Evolutionary conservation across 139 green algal genomes (phyloP).

Genomic region (Picochlorum sp.): DNA sequence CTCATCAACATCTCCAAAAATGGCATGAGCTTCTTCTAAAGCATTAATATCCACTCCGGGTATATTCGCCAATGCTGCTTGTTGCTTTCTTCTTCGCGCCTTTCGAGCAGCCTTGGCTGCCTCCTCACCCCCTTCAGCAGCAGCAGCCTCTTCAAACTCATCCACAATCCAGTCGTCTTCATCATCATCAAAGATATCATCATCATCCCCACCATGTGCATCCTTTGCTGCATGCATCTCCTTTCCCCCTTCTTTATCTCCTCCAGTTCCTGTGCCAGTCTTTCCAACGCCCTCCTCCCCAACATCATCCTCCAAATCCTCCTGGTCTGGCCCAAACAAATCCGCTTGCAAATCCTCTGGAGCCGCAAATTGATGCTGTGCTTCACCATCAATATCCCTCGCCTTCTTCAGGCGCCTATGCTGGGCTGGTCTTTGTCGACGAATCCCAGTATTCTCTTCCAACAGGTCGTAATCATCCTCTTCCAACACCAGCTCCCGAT

Average conservation of each 20-base stretch:
- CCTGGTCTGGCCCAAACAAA: constrained; percentile 61
- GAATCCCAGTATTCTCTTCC: constrained; percentile 60
- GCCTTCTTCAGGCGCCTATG: constrained; percentile 58
- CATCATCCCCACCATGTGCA: neutral
- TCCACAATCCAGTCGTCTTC: constrained; percentile 84
- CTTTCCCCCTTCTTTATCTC: constrained; percentile 1
- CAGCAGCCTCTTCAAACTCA: constrained; percentile 43
- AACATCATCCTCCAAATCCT: constrained; percentile 10
- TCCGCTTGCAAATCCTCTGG: constrained; percentile 50
- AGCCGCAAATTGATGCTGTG: constrained; percentile 14
- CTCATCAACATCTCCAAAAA: constrained; percentile 69
- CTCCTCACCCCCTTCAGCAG: constrained; percentile 8
- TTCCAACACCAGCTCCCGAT: constrained; percentile 59
- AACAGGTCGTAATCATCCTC: constrained; percentile 90
- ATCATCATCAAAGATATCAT: constrained; percentile 36
- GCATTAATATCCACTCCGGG: constrained; percentile 34
- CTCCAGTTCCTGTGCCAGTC: neutral
- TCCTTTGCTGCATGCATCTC: neutral
- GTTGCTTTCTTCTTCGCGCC: constrained; percentile 10
- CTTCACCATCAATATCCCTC: constrained; percentile 24
- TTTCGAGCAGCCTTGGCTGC: constrained; percentile 13
- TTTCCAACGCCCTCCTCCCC: neutral
- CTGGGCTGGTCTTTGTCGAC: constrained; percentile 30
- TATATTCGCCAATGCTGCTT: constrained; percentile 1
- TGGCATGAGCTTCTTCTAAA: constrained; percentile 68